Percentiles rank a stretch among this genome's conserved stretches.
Conservation (phyloP, 495 filamentous ascomycete genomes). For the Lentithecium fluviatile region DNA sequence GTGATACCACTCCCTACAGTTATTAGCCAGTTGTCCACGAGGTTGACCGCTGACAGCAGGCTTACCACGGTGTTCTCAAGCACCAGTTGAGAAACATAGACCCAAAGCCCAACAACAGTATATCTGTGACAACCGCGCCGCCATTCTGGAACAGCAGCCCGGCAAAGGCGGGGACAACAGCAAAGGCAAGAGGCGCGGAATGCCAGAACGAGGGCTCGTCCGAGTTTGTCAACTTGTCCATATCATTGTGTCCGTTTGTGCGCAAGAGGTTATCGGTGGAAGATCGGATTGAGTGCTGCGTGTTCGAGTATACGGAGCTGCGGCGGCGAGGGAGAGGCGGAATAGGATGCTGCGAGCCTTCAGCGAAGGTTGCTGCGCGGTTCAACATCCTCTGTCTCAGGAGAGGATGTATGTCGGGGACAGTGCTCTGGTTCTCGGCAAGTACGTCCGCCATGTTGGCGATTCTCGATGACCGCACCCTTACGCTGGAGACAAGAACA, state of each 20-base stretch:
- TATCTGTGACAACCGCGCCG: slow-evolving; percentile 75
- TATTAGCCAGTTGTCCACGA: not conserved
- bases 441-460: not conserved
- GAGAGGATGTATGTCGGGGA: slow-evolving; percentile 28
- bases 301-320: slow-evolving; percentile 69
- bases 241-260: slow-evolving; percentile 46
- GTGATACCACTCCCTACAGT: slow-evolving; percentile 78
- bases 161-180: slow-evolving; percentile 78
- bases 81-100: slow-evolving; percentile 93
- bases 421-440: slow-evolving; percentile 13
- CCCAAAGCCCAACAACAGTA: slow-evolving; percentile 73
- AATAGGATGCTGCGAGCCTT: slow-evolving; percentile 22
- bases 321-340: slow-evolving; percentile 51
- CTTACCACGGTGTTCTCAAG: slow-evolving; percentile 81
- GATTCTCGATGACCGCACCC: too few relatives aligned
- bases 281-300: slow-evolving; percentile 62
- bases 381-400: slow-evolving; percentile 33
- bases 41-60: not conserved
- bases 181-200: slow-evolving; percentile 74
- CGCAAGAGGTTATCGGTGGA: slow-evolving; percentile 74
- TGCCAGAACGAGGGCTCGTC: slow-evolving; percentile 67
- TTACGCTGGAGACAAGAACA: too few relatives aligned
- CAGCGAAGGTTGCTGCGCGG: slow-evolving; percentile 29
- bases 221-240: slow-evolving; percentile 28
- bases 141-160: slow-evolving; percentile 86